These are phyloP conservation scores for Grosmannia huntii DNA, from an alignment of 2,329 filamentous ascomycete genomes.

Conservation along the genomic window DNA sequence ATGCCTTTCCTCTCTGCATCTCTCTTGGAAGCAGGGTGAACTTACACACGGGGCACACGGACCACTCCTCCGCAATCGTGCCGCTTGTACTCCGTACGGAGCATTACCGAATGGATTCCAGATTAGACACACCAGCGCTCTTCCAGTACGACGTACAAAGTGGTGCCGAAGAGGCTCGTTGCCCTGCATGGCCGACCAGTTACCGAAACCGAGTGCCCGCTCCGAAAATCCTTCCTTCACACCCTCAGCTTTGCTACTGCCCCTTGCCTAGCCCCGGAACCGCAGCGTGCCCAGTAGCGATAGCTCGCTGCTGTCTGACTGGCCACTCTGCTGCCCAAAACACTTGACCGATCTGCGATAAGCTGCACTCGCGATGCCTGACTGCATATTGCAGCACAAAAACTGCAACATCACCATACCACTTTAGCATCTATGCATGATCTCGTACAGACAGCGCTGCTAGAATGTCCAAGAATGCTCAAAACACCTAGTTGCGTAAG, in stretches of 20 bases:
- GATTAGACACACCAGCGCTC: not conserved
- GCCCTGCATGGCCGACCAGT: not conserved
- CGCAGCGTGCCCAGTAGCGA: not conserved
- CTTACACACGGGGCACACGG: not conserved
- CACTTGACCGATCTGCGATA: not conserved
- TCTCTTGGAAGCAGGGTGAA: not conserved
- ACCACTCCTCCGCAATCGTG: not conserved
- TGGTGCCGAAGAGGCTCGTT: not conserved
- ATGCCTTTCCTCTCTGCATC: not conserved
- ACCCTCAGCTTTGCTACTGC: not conserved
- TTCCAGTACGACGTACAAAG: not conserved
- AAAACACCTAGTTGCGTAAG: not conserved
- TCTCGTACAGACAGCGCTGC: not conserved
- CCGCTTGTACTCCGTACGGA: not conserved
- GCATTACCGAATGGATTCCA: not conserved
- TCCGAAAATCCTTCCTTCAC: not conserved
- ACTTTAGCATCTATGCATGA: not conserved
- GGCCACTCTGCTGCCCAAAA: not conserved
- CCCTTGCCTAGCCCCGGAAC: not conserved
- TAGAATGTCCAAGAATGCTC: not conserved
- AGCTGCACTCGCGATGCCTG: not conserved
- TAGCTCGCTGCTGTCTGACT: not conserved
- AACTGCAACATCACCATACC: not conserved
- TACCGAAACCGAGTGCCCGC: not conserved
- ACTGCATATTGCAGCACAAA: not conserved